Base-by-base conservation (phyloP, 2,329 filamentous ascomycete genomes). In the Xylariaceae sp. region DNA sequence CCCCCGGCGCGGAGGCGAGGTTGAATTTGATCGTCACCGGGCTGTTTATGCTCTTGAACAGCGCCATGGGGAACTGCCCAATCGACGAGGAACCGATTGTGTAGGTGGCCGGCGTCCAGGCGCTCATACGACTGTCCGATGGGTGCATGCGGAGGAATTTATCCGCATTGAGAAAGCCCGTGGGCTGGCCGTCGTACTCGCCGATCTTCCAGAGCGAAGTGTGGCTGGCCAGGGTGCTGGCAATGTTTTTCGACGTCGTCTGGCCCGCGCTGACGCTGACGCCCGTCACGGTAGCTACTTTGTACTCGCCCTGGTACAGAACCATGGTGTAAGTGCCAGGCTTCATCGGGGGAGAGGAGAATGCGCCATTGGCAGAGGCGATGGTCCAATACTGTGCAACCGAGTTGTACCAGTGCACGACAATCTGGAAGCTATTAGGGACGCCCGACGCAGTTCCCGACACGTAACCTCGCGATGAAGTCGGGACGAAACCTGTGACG, bases 91-190 rank as follows among this genome's bases (percentile, higher is more conserved):
- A 78, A 33, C 83, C 84, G 9, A 86, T 80, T 2, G 81, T 86
- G 70, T 85, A 87, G 1, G 83, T 87, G 10, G 78, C 62, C 0
- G 83, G 77, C 0, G 75, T 77, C 85, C 85, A 88, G 50, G 73
- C 74, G 21, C 74, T 70, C 85, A 88, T 88, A 63, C 85, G 81
- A 32, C 71, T 72, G 69, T 88, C 86, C 3, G 81, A 83, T 3
- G 85, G 86, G 66, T 89, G 86, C 85, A 88, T 88, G 45, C 83
- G 79, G 11, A 84, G 77, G 66, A 86, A 81, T 63, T 86, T 86
- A 49, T 80, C 84, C 11, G 85, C 85, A 65, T 89, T 88, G 59
- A 79, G 79, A 75, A 89, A 86, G 13, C 83, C 84, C 6, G 75
- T 81, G 16, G 83, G 83, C 69, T 82, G 77, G 40, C 85, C 85